These are phyloP conservation scores for Fraxinus angustifolia DNA, from an alignment of 305 asterid species.

Conservation along the genomic window DNA sequence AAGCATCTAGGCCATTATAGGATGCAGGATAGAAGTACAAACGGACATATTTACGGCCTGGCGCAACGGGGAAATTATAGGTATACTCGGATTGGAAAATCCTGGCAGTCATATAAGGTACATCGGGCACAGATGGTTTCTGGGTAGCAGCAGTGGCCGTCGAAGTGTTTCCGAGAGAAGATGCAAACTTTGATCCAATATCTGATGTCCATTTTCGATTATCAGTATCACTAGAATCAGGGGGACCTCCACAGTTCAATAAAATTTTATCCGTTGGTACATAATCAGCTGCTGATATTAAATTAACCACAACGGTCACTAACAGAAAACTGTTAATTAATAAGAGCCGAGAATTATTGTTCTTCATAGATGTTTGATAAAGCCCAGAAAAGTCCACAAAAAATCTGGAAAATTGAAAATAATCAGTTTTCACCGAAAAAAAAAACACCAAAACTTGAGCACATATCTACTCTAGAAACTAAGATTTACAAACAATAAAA, in stretches of 20 bases:
- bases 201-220: conserved; percentile 75
- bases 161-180: conserved; percentile 38
- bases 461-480: neutral
- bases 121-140: conserved; percentile 68
- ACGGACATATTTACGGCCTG: conserved; percentile 74
- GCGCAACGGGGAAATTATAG: conserved; percentile 72
- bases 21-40: conserved; percentile 76
- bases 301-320: conserved; percentile 28
- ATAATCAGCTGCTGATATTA: conserved; percentile 51
- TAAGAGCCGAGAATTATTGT: neutral
- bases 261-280: conserved; percentile 65
- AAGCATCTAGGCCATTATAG: conserved; percentile 49
- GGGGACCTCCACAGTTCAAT: conserved; percentile 76
- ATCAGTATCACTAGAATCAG: conserved; percentile 57
- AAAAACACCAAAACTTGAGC: neutral
- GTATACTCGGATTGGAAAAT: conserved; percentile 65
- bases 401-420: conserved; percentile 17
- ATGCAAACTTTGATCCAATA: conserved; percentile 59
- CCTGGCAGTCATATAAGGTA: conserved; percentile 82
- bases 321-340: conserved; percentile 22
- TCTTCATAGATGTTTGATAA: neutral
- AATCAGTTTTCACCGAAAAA: neutral
- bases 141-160: conserved; percentile 58
- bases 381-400: neutral
- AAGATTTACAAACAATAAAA: neutral